Evolutionary conservation across 2,329 filamentous ascomycete genomes (phyloP).

Genomic region (Sphaceloma murrayae): DNA sequence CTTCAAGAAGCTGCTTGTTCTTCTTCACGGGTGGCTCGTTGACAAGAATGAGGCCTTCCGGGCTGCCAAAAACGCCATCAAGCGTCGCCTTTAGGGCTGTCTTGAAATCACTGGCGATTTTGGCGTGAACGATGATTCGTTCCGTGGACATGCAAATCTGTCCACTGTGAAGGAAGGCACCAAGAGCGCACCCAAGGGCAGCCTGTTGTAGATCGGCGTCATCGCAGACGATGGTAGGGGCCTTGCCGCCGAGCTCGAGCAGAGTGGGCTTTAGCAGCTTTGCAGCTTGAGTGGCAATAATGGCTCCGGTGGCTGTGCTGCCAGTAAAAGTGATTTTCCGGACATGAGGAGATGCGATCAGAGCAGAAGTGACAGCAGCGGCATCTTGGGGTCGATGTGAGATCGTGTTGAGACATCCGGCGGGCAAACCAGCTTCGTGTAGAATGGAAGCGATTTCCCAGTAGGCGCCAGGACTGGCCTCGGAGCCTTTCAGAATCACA

Average conservation of each 20-base stretch:
- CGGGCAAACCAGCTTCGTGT: slow-evolving; percentile 26
- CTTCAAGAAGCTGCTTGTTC: too few relatives aligned
- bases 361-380: neutral
- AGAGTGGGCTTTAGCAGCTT: slow-evolving; percentile 24
- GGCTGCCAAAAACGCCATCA: too few relatives aligned
- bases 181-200: slow-evolving; percentile 23
- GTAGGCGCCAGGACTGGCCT: slow-evolving; percentile 26
- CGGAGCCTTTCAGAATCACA: slow-evolving; percentile 26
- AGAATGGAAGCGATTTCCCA: slow-evolving; percentile 24
- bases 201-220: slow-evolving; percentile 26
- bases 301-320: slow-evolving; percentile 25
- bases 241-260: slow-evolving; percentile 29
- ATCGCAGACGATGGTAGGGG: slow-evolving; percentile 29
- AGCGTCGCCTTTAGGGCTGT: too few relatives aligned
- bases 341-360: slow-evolving; percentile 18
- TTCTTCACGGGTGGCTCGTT: too few relatives aligned
- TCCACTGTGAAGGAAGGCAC: too few relatives aligned
- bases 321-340: slow-evolving; percentile 29
- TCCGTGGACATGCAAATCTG: too few relatives aligned
- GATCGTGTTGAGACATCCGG: slow-evolving; percentile 24
- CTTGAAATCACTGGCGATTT: too few relatives aligned
- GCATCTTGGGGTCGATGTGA: slow-evolving; percentile 12
- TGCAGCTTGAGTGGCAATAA: slow-evolving; percentile 23
- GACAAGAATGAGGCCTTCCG: too few relatives aligned
- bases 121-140: too few relatives aligned